phyloP scores from a whole-genome alignment of 2,329 filamentous ascomycete species.

The Talaromyces amestolkiae region DNA sequence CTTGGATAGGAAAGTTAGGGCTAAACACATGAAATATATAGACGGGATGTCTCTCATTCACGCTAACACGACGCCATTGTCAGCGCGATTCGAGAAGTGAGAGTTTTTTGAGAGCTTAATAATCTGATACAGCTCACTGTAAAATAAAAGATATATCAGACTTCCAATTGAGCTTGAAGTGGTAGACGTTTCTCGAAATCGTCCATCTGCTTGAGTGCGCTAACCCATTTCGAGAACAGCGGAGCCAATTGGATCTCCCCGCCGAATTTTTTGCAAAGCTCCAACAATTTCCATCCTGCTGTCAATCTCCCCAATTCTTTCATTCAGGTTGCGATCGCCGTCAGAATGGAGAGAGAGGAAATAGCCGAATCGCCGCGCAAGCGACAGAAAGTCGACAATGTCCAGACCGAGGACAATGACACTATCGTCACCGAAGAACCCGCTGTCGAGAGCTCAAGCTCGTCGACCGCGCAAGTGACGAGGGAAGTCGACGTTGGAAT shows the following conservation, averaged over 20 bases:
- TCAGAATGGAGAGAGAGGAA: slow-evolving; percentile 19
- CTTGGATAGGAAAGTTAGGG: not conserved
- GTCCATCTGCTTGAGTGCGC: not conserved
- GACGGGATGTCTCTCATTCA: not conserved
- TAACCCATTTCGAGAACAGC: not conserved
- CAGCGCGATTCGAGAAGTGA: not conserved
- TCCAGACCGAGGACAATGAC: slow-evolving; percentile 16
- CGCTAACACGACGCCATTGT: not conserved
- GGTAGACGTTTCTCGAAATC: not conserved
- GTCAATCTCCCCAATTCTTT: not conserved
- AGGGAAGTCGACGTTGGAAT: slow-evolving; percentile 58
- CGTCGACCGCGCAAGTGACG: not conserved
- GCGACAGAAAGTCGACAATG: slow-evolving; percentile 26
- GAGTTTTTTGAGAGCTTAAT: not conserved
- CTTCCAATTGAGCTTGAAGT: not conserved
- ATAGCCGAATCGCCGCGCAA: slow-evolving; percentile 24
- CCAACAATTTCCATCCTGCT: not conserved
- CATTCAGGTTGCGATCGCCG: not conserved
- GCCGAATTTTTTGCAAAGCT: slow-evolving; percentile 1
- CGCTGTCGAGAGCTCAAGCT: slow-evolving; percentile 15
- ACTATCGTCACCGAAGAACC: slow-evolving; percentile 22
- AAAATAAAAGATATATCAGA: no score
- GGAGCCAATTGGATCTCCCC: not conserved
- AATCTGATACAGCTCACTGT: not conserved
- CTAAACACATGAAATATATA: not conserved